Evolutionary conservation across 1,284 basidiomycete species (phyloP).

Genomic region (Marasmius oreades): DNA sequence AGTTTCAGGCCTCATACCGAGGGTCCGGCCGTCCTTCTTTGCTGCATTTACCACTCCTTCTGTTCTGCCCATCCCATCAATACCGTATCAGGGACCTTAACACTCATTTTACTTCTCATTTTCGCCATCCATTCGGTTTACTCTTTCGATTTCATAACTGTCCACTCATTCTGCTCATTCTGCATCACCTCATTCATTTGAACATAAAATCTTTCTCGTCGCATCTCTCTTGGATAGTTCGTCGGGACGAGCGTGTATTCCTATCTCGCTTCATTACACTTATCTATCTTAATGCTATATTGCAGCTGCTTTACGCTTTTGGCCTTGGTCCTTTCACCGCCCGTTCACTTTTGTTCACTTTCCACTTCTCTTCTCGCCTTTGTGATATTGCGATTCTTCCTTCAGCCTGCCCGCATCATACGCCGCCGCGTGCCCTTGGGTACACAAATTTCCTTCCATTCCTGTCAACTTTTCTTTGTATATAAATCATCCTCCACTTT

Average conservation of each 20-base stretch:
- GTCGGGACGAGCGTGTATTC: slow-evolving; percentile 2
- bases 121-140: neutral
- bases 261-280: neutral
- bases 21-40: no score
- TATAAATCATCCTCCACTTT: neutral
- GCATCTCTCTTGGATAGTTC: slow-evolving; percentile 1
- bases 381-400: no score
- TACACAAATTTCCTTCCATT: neutral
- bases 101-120: neutral
- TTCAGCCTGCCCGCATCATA: no score
- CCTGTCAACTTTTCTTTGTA: neutral
- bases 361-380: no score
- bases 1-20: neutral
- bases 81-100: neutral
- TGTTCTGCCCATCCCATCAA: no score
- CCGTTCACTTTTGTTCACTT: no score
- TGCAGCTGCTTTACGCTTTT: neutral
- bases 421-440: no score
- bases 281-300: neutral
- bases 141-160: neutral
- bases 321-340: neutral
- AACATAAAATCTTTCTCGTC: neutral
- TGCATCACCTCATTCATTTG: neutral
- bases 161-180: neutral
- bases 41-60: no score